phyloP scores from a whole-genome alignment of 805 yeast genomes.

The Pachysolen tannophilus region DNA sequence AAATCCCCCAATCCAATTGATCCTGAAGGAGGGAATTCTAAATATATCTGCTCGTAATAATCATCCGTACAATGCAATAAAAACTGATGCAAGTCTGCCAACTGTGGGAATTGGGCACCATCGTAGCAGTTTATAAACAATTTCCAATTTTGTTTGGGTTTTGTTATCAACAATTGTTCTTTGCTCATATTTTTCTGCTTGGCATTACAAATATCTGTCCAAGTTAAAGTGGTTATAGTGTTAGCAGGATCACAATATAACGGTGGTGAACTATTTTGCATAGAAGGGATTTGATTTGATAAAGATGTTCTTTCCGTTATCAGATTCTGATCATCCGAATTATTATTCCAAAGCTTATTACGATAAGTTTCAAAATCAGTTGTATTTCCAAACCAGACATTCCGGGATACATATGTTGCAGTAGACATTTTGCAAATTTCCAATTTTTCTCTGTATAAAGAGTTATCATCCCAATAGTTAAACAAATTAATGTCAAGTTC shows the following conservation, averaged over 20 bases:
- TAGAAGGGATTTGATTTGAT: slow-evolving; percentile 2
- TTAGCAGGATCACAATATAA: slow-evolving; percentile 42
- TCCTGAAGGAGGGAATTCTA: slow-evolving; percentile 83
- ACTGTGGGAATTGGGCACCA: slow-evolving; percentile 45
- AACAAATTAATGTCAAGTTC: slow-evolving; percentile 33
- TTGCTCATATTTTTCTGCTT: slow-evolving; percentile 12
- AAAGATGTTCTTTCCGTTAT: neutral
- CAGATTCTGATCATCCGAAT: neutral
- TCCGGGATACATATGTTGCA: slow-evolving; percentile 47
- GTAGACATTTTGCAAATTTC: slow-evolving; percentile 81
- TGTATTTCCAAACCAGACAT: slow-evolving; percentile 78
- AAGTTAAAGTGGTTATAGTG: slow-evolving; percentile 37
- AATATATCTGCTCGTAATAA: slow-evolving; percentile 17
- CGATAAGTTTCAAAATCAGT: slow-evolving; percentile 49
- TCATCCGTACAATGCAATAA: slow-evolving; percentile 11
- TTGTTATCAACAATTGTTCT: slow-evolving; percentile 30
- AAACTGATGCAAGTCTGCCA: slow-evolving; percentile 25
- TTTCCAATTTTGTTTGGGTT: slow-evolving; percentile 48
- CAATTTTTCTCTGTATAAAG: slow-evolving; percentile 64
- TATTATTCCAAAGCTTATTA: neutral
- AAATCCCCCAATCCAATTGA: slow-evolving; percentile 70
- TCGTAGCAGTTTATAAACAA: slow-evolving; percentile 52
- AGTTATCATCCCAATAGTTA: slow-evolving; percentile 61
- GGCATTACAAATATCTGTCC: slow-evolving; percentile 17
- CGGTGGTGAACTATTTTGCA: slow-evolving; percentile 17